Evolutionary conservation across 73 alveolate genomes (phyloP).

Genomic region (Blepharisma stoltei): DNA sequence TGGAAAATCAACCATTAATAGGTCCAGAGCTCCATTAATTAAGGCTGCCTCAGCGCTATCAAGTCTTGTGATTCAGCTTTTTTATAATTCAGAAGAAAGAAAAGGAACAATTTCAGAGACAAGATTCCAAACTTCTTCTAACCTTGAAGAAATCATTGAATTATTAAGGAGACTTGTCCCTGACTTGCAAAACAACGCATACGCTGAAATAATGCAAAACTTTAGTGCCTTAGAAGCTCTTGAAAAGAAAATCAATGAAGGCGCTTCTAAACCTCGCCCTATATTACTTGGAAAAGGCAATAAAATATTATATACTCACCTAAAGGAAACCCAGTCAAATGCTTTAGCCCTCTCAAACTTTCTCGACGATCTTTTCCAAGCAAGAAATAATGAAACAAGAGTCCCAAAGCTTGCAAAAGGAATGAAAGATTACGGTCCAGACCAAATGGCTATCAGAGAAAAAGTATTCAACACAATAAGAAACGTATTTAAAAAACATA

Average conservation of each 20-base stretch:
- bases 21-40: background rate
- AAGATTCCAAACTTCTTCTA: background rate
- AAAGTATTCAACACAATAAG: constrained; percentile 69
- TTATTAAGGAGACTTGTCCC: background rate
- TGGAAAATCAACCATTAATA: background rate
- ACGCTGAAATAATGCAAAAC: background rate
- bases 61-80: background rate
- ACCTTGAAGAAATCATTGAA: background rate
- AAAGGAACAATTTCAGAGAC: background rate
- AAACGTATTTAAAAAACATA: constrained; percentile 81
- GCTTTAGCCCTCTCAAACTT: background rate
- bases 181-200: background rate
- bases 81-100: background rate
- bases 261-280: constrained; percentile 1
- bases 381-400: constrained; percentile 65
- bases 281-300: background rate
- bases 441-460: constrained; percentile 83
- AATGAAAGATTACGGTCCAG: constrained; percentile 84
- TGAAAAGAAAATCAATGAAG: constrained; percentile 11
- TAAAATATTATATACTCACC: background rate
- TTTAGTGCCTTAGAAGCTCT: background rate
- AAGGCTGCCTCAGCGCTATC: background rate
- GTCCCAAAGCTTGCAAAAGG: constrained; percentile 86
- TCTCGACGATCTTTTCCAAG: background rate
- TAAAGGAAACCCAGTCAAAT: background rate